Base-by-base conservation (phyloP, 1,284 basidiomycete species). In the Pseudomicrostroma phylloplanum region DNA sequence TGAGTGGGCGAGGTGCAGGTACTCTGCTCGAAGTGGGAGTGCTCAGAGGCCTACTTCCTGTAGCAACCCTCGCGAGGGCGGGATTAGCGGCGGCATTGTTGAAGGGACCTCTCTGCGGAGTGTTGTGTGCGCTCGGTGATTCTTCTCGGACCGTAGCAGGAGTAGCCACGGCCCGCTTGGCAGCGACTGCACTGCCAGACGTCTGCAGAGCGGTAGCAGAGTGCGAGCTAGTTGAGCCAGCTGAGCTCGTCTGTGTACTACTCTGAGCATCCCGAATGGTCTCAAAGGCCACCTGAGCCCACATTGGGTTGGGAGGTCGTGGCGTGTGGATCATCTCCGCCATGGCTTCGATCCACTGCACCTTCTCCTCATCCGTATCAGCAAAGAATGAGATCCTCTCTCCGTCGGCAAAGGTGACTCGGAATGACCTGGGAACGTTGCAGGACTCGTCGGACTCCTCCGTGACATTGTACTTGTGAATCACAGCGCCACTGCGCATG, bases 311-410 rank as follows among this genome's bases (percentile, higher is more conserved):
- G 25, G 69, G 60, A 1, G 69, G 68, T 58, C 63, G 68, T 3
- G 59, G 56, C 13, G 40, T 54, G 21, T 55, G 46, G 17, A 77
- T 59, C 19, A 77, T 63, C 40, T 68, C 68, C 11, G 60, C 64
- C 23, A 79, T 64, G 3, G 66, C 63, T 17, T 83, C 87, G 74
- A 78, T 91, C 93, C 93, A 98, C 80, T 83, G 84, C 15, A 82
- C 80, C 81, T 96, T 96, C 77, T 92, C 90, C 65, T 88, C 87
- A 68, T 93, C 89, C 12, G 86, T 89, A 80, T 97, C 93, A 39
- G 93, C 91, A 72, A 89, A 92, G 83, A 97, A 96, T 6, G 85
- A 80, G 67, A 97, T 96, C 61, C 88, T 85, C 73, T 93, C 87
- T 46, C 87, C 85, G 57, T 87, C 84, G 4, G 86, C 85, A 81